Evolutionary conservation across 2,329 filamentous ascomycete genomes (phyloP).

Genomic region (Helicocarpus griseus): DNA sequence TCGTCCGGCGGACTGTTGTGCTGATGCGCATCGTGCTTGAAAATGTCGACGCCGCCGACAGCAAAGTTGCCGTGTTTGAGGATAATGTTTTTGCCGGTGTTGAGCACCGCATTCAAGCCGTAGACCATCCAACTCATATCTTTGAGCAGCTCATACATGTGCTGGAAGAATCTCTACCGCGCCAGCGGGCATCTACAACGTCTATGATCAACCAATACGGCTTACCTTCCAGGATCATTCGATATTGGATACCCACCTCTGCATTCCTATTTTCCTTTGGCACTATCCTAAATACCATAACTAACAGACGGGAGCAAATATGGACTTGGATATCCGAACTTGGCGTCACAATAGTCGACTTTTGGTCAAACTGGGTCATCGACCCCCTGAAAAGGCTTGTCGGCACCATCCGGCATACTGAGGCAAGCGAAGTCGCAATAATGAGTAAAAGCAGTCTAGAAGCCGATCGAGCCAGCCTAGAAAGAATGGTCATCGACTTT

Average conservation of each 20-base stretch:
- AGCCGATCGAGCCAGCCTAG: conserved; percentile 81
- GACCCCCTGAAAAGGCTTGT: conserved; percentile 75
- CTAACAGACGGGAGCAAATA: conserved; percentile 67
- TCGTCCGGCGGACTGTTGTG: conserved; percentile 69
- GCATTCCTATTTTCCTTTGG: conserved; percentile 70
- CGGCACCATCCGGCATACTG: conserved; percentile 85
- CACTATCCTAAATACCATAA: conserved; percentile 69
- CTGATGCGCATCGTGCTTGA: conserved; percentile 78
- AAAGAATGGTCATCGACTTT: conserved; percentile 98
- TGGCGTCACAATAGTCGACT: conserved; percentile 70
- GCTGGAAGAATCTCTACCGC: conserved; percentile 58
- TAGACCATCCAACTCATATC: conserved; percentile 35
- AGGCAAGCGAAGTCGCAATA: conserved; percentile 86
- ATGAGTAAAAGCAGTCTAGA: conserved; percentile 90
- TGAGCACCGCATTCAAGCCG: conserved; percentile 51
- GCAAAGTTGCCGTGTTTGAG: conserved; percentile 45
- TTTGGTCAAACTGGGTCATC: conserved; percentile 94
- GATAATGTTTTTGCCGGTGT: conserved; percentile 47
- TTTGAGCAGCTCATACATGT: conserved; percentile 42
- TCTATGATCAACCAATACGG: conserved; percentile 56
- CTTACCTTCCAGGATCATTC: conserved; percentile 61
- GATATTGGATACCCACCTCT: conserved; percentile 79
- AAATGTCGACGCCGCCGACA: conserved; percentile 56
- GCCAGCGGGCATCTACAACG: conserved; percentile 51
- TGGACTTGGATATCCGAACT: conserved; percentile 69